Conservation (phyloP, 2,329 filamentous ascomycete genomes). For the Aspergillus sp. region DNA sequence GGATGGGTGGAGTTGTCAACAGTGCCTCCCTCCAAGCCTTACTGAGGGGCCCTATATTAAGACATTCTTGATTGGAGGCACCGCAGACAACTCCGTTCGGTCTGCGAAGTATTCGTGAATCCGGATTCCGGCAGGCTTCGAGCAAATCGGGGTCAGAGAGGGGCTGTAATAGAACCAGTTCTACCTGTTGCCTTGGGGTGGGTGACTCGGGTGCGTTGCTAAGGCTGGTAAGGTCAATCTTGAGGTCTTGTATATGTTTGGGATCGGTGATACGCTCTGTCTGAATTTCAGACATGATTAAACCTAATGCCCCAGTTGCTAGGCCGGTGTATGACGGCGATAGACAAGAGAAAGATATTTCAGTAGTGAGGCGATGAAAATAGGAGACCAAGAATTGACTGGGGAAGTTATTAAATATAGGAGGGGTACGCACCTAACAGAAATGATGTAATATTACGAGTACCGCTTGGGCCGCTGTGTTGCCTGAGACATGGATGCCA, state of each 20-base stretch:
- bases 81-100: neutral
- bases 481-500: no score
- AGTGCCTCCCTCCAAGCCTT: slow-evolving; percentile 1
- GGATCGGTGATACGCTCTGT: neutral
- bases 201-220: neutral
- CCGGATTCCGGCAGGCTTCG: neutral
- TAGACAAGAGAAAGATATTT: no score
- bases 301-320: no score
- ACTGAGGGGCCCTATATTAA: neutral
- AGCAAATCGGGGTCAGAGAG: neutral
- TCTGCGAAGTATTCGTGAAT: neutral
- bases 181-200: neutral
- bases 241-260: neutral
- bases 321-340: no score
- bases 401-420: no score
- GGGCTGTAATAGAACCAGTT: neutral
- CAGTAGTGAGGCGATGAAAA: no score
- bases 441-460: no score
- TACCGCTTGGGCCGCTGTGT: no score
- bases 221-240: neutral
- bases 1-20: neutral
- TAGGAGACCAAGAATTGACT: no score
- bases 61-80: neutral
- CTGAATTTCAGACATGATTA: neutral
- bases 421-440: no score